Base-by-base conservation (phyloP, 129 eudicot species). In the Apium graveolens region DNA sequence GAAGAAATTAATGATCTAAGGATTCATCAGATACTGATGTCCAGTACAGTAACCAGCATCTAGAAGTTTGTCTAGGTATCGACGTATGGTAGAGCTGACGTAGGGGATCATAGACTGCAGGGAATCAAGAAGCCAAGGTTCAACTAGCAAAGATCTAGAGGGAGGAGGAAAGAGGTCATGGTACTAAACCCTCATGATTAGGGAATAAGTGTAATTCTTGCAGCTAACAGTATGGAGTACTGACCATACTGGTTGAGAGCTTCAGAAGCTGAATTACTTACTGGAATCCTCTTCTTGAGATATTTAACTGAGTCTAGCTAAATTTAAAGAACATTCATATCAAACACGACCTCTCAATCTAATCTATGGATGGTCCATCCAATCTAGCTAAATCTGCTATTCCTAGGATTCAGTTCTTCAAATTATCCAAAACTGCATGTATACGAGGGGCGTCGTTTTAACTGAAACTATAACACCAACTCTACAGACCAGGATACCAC, bases 281-380 rank as follows among this genome's bases (percentile, higher is more conserved):
- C 97, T 35, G 93, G 95, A 45, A 93, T 91, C 83, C 97, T 85
- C 83, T 91, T 87, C 82, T 91, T 93, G 87, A 91, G 35, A 86
- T 90, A 91, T 82, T 93, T 93, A 20, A 20, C 89, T 93, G 24
- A 93, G 89, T 68, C 97, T 85, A 2, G 92, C 97, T 62, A 91
- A 48, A 27, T 91, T 90, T n/a, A 80, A 76, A 2, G 91, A 84
- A 13, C 97, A 85, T 82, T 84, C 80, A 66, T 93, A 97, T 96
- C 98, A 93, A 85, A 93, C 89, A 44, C 85, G 84, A 38, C 93
- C 96, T 70, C 82, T 87, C 43, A 93, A 87, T 31, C 98, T 42
- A 70, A 91, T 87, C 87, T 77, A 91, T 92, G 79, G 86, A 89
- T 1, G 97, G 93, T 48, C 97, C 98, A 81, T 93, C 96, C 3